phyloP scores from a whole-genome alignment of 2,329 filamentous ascomycete genomes.

The Botrytis paeoniae region DNA sequence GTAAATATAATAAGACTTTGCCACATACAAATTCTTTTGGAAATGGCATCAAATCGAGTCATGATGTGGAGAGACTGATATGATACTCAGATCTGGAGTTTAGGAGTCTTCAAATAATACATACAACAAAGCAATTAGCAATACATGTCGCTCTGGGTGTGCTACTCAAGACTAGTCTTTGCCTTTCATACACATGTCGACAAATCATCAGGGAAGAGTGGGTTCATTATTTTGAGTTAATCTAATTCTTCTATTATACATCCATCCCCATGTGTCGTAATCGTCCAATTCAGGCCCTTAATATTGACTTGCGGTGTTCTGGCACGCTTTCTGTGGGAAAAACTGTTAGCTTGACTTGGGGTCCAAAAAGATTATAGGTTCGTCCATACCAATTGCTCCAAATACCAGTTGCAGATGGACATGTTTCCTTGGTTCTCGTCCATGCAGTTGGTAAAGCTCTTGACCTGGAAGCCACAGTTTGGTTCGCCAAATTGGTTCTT shows the following conservation, averaged over 20 bases:
- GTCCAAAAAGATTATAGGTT: background rate
- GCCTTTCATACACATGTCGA: background rate
- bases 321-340: conserved; percentile 70
- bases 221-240: conserved; percentile 5
- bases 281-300: conserved; percentile 4
- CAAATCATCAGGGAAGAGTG: conserved; percentile 2
- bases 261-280: background rate
- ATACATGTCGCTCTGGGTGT: background rate
- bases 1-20: background rate
- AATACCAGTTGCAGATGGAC: conserved; percentile 96
- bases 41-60: background rate
- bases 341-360: conserved; percentile 33
- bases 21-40: background rate
- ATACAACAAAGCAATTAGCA: background rate
- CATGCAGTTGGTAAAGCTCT: conserved; percentile 92
- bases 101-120: background rate
- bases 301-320: conserved; percentile 60
- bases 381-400: conserved; percentile 76
- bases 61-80: background rate
- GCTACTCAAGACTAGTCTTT: background rate
- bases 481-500: conserved; percentile 54
- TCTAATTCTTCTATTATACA: conserved; percentile 10
- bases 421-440: conserved; percentile 92
- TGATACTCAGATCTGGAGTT: background rate
- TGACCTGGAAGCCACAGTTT: conserved; percentile 77